phyloP scores from a whole-genome alignment of 2,329 filamentous ascomycete genomes.

The Lecanosticta acicola region DNA sequence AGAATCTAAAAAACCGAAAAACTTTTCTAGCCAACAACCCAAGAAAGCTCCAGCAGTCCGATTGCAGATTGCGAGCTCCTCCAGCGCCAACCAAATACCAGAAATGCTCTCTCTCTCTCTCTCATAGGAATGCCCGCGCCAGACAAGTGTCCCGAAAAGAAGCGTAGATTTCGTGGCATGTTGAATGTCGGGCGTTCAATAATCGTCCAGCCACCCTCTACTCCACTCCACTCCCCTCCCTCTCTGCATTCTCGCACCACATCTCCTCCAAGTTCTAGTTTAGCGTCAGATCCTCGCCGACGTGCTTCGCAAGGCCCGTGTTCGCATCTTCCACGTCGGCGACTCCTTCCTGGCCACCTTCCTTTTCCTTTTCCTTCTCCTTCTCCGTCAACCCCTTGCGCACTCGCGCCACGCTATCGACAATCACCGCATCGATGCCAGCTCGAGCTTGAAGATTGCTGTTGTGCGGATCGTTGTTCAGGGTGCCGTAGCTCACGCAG shows the following conservation, averaged over 20 bases:
- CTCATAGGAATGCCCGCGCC: too few species aligned
- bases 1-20: neutral
- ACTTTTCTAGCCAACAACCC: neutral
- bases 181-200: neutral
- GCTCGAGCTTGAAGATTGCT: conserved; percentile 90
- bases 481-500: conserved; percentile 85
- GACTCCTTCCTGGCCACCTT: too few species aligned
- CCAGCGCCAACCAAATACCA: conserved; percentile 9
- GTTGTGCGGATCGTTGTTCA: conserved; percentile 82
- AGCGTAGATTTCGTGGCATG: too few species aligned
- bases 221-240: too few species aligned
- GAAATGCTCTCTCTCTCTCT: too few species aligned
- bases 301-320: neutral
- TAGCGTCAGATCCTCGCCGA: neutral
- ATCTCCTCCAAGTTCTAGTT: too few species aligned
- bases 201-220: neutral
- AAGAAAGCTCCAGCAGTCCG: conserved; percentile 14
- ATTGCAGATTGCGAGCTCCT: conserved; percentile 13
- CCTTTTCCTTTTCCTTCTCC: conserved; percentile 14
- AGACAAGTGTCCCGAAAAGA: too few species aligned
- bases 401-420: conserved; percentile 89
- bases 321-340: too few species aligned
- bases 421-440: conserved; percentile 96
- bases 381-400: conserved; percentile 73
- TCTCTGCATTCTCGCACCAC: too few species aligned